Percentiles rank a stretch among this genome's conserved stretches.
phyloP scores from a whole-genome alignment of 805 yeast species.

The Candida sithepensis region DNA sequence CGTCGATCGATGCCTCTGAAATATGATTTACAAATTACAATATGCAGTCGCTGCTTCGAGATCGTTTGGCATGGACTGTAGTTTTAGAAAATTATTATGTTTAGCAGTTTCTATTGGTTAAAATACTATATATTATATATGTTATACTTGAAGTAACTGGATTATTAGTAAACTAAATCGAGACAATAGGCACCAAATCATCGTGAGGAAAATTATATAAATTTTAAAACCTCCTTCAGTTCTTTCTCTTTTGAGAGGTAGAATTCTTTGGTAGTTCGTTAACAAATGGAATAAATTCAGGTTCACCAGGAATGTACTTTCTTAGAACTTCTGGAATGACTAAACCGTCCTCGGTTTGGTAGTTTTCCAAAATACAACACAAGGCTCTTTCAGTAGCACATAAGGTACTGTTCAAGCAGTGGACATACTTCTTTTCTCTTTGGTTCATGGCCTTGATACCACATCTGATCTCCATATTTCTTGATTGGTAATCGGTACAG shows the following conservation, averaged over 20 bases:
- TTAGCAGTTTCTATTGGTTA: background rate
- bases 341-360: constrained; percentile 95
- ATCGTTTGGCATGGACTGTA: no score
- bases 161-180: background rate
- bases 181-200: no score
- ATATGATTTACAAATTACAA: no score
- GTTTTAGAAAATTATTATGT: no score
- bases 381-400: constrained; percentile 98
- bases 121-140: background rate
- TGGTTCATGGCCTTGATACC: constrained; percentile 95
- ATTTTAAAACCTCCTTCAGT: no score
- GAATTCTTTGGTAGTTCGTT: constrained; percentile 94
- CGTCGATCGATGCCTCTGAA: no score
- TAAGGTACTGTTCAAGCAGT: constrained; percentile 94
- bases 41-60: no score
- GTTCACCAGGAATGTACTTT: constrained; percentile 97
- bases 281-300: constrained; percentile 88
- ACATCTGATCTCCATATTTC: constrained; percentile 97
- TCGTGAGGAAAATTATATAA: no score
- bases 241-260: constrained; percentile 63
- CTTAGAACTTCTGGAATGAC: constrained; percentile 92
- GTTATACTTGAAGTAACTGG: background rate
- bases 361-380: constrained; percentile 95
- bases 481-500: constrained; percentile 98
- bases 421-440: constrained; percentile 95